A percentile compares a stretch with the other conserved stretches of the same genome.
These are phyloP conservation scores for Boechera retrofracta DNA, from an alignment of 345 rosid species.

Conservation along the genomic window DNA sequence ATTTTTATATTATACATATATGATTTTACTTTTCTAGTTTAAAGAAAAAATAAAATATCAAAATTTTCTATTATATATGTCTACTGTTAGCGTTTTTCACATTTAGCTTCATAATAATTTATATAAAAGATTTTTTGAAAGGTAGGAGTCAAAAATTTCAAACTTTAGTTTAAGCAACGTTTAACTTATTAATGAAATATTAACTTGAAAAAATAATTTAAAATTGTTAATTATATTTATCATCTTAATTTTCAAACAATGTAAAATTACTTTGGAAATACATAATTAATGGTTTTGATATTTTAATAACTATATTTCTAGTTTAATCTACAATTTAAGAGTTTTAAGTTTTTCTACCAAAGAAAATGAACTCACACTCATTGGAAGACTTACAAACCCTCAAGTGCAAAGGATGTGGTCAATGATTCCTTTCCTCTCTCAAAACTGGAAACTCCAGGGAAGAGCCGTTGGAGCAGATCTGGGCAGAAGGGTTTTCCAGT, in stretches of 20 bases:
- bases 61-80: neutral
- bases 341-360: neutral
- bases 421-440: too few relatives aligned
- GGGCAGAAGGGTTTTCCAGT: too few relatives aligned
- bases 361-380: too few relatives aligned
- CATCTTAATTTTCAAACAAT: neutral
- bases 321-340: neutral
- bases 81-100: neutral
- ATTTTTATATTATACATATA: too few relatives aligned
- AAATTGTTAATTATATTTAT: neutral
- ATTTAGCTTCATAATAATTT: neutral
- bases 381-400: too few relatives aligned
- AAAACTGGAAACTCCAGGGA: too few relatives aligned
- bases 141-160: neutral
- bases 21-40: neutral
- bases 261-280: neutral
- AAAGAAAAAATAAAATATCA: neutral
- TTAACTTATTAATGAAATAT: neutral
- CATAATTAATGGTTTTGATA: neutral
- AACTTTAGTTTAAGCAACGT: neutral
- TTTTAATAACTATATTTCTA: neutral
- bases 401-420: too few relatives aligned
- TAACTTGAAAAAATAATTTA: neutral
- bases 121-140: neutral
- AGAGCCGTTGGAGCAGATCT: too few relatives aligned